Evolutionary conservation across 1,284 basidiomycete genomes (phyloP).

Genomic region (Vanrija pseudolonga): DNA sequence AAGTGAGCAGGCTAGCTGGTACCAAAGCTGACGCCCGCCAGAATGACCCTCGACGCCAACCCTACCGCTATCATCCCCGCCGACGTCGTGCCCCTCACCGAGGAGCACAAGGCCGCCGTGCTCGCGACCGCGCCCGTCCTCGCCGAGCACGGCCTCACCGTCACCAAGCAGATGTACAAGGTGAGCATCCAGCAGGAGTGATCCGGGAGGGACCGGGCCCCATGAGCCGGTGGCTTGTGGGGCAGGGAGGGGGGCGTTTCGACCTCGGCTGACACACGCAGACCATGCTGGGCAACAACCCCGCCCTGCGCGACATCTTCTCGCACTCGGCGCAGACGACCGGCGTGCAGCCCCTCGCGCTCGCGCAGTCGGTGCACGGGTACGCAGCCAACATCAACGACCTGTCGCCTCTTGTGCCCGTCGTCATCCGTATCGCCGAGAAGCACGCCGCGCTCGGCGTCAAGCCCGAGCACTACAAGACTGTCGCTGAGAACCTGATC

Average conservation of each 20-base stretch:
- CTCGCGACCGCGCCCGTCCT: conserved; percentile 35
- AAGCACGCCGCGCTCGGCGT: conserved; percentile 40
- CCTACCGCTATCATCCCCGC: conserved; percentile 4
- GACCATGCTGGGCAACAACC: conserved; percentile 34
- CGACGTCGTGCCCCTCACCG: conserved; percentile 24
- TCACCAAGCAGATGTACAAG: conserved; percentile 34
- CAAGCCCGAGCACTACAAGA: conserved; percentile 33
- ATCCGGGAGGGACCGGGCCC: background rate
- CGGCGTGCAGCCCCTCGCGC: conserved; percentile 29
- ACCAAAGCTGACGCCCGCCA: no score
- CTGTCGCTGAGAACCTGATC: conserved; percentile 36
- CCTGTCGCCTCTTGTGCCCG: conserved; percentile 30
- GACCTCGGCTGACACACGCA: conserved; percentile 5
- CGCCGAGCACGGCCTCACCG: conserved; percentile 31
- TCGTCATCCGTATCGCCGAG: conserved; percentile 35
- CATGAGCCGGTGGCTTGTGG: no score
- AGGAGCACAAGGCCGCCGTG: conserved; percentile 31
- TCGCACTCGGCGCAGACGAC: conserved; percentile 26
- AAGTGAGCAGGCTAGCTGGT: no score
- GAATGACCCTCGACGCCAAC: no score
- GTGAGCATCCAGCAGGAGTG: background rate
- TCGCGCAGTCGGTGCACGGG: conserved; percentile 35
- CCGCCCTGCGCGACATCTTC: conserved; percentile 34
- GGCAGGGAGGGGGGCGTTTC: no score
- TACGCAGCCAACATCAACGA: conserved; percentile 42